Evolutionary conservation across 2,329 filamentous ascomycete species (phyloP).

Genomic region (Cercospora janseana): DNA sequence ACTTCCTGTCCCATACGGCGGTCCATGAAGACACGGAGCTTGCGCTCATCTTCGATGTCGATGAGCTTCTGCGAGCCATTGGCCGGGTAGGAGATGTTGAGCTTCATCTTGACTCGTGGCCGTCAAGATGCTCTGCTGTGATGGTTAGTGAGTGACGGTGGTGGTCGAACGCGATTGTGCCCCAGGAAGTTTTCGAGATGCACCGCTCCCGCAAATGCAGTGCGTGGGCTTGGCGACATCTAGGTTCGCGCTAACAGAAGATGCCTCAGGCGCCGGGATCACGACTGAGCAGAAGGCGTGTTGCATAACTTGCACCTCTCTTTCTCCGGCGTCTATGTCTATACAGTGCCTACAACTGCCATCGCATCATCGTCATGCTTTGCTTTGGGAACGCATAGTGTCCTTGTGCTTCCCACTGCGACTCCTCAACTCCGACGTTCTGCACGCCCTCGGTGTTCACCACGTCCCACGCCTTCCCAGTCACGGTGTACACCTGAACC

Average conservation of each 20-base stretch:
- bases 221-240: slow-evolving; percentile 7
- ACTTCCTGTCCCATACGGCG: slow-evolving; percentile 95
- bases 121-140: slow-evolving; percentile 24
- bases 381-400: slow-evolving; percentile 66
- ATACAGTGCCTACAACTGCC: slow-evolving; percentile 40
- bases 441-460: slow-evolving; percentile 63
- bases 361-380: slow-evolving; percentile 66
- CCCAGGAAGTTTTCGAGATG: slow-evolving; percentile 8
- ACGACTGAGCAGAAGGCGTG: too few species aligned
- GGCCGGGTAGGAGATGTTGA: slow-evolving; percentile 86
- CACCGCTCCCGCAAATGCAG: slow-evolving; percentile 4
- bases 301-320: background rate
- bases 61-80: slow-evolving; percentile 99
- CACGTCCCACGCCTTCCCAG: slow-evolving; percentile 55
- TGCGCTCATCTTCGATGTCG: slow-evolving; percentile 99
- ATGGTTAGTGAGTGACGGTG: slow-evolving; percentile 20
- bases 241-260: background rate
- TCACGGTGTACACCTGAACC: slow-evolving; percentile 63
- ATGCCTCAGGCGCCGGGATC: slow-evolving; percentile 2
- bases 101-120: slow-evolving; percentile 59
- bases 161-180: slow-evolving; percentile 14
- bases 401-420: slow-evolving; percentile 62
- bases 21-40: slow-evolving; percentile 98
- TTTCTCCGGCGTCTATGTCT: background rate
- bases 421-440: slow-evolving; percentile 61